These are phyloP conservation scores for Cordyceps farinosa DNA, from an alignment of 2,329 filamentous ascomycete species.

Conservation along the genomic window DNA sequence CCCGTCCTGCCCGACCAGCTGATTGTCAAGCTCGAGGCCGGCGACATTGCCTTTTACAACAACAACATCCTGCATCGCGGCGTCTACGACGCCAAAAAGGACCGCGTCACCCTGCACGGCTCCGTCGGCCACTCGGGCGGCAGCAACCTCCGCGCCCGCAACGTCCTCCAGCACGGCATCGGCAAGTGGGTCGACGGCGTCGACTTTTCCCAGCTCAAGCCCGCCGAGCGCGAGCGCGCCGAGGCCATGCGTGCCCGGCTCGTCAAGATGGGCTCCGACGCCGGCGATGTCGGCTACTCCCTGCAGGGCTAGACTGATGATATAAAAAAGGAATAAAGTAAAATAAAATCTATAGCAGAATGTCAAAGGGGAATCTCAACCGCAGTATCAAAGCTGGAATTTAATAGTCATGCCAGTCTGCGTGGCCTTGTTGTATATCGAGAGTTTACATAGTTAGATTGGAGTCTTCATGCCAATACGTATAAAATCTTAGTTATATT, in stretches of 20 bases:
- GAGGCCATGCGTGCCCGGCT: conserved; percentile 62
- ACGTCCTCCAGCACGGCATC: conserved; percentile 72
- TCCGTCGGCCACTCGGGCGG: conserved; percentile 61
- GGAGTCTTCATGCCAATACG: background rate
- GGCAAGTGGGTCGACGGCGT: conserved; percentile 61
- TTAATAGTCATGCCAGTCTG: background rate
- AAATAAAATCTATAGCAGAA: background rate
- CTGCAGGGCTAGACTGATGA: conserved; percentile 43
- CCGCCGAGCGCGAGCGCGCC: conserved; percentile 46
- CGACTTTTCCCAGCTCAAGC: conserved; percentile 49
- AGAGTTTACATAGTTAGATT: background rate
- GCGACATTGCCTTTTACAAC: conserved; percentile 84
- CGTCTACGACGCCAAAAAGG: conserved; percentile 55
- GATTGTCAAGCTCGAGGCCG: conserved; percentile 63
- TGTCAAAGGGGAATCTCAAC: too few species aligned
- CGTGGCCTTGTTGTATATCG: background rate
- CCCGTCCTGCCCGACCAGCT: conserved; percentile 58
- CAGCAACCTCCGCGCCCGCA: conserved; percentile 57
- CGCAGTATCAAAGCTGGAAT: background rate
- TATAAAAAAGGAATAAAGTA: background rate
- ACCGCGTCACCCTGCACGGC: conserved; percentile 70
- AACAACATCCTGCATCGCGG: conserved; percentile 82
- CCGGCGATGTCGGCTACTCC: conserved; percentile 62
- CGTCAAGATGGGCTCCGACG: conserved; percentile 58
- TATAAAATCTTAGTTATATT: background rate